phyloP scores from a whole-genome alignment of 2,329 filamentous ascomycete species.

The Aspergillus japonicus region DNA sequence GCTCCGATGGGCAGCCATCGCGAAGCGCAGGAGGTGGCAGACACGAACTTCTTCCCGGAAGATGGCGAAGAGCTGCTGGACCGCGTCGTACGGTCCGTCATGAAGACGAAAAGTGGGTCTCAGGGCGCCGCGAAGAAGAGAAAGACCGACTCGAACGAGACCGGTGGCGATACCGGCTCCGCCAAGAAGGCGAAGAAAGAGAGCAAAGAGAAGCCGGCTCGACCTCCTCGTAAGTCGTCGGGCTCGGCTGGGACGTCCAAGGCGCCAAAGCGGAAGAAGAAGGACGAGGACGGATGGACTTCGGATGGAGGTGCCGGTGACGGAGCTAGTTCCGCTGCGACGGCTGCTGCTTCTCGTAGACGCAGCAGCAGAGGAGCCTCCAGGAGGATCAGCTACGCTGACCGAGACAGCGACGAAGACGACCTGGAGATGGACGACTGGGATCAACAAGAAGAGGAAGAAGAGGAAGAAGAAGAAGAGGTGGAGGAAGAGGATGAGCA shows the following conservation, averaged over 20 bases:
- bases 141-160: conserved; percentile 38
- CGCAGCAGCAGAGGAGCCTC: conserved; percentile 40
- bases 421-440: conserved; percentile 44
- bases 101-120: conserved; percentile 59
- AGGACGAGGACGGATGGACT: conserved; percentile 41
- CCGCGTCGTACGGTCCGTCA: conserved; percentile 65
- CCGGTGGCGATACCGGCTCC: conserved; percentile 24
- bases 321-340: conserved; percentile 30
- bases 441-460: conserved; percentile 29
- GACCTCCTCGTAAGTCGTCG: conserved; percentile 36
- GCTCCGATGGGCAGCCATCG: conserved; percentile 71
- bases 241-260: conserved; percentile 31
- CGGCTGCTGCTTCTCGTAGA: conserved; percentile 34
- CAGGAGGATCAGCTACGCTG: conserved; percentile 43
- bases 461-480: conserved; percentile 32
- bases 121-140: conserved; percentile 39
- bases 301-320: conserved; percentile 44
- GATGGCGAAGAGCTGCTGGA: conserved; percentile 75
- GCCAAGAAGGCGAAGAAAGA: conserved; percentile 36
- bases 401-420: conserved; percentile 46
- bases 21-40: conserved; percentile 78
- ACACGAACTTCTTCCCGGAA: conserved; percentile 79
- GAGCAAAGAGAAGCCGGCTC: conserved; percentile 29
- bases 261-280: conserved; percentile 37
- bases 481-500: conserved; percentile 19